Base-by-base conservation (phyloP, 495 filamentous ascomycete species). In the Penicillium pulvis region DNA sequence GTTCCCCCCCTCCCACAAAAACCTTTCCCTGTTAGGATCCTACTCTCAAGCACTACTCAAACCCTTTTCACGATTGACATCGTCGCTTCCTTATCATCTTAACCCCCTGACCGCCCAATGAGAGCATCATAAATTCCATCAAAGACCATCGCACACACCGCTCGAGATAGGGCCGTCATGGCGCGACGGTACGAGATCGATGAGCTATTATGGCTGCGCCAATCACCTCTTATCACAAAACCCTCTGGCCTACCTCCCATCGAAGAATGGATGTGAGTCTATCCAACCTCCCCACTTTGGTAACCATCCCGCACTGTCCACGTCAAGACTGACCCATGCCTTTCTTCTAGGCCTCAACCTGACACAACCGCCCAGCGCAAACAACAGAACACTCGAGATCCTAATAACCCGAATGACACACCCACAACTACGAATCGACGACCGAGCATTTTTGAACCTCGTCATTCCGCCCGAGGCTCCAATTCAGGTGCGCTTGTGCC, bases 261-360 rank as follows among this genome's bases (percentile, higher is more conserved):
- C 56, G 92, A 96, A 78, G 92, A 98, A 81, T 99, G 94, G 94
- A 97, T 98, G 91, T 65, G 73, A 50, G 55, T 58, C 56, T 49
- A 49, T 50, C 26, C 19, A 17, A 30, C 17, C 63, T n/a, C 31
- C 30, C 30, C 19, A 57, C 36, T 16, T 31, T 46, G 16, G 24
- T n/a, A 26, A 26, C 16, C 17, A 39, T 55, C 50, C 64, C 59
- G 55, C 60, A 66, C 54, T 30, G 53, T 57, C 59, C 51, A 61
- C 20, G 16, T 59, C 55, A 51, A 67, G 65, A 64, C 71, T 77
- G 60, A 74, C 54, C 57, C 35, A 31, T 26, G 39, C 41, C 31
- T 49, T 46, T 58, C 51, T 61, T 68, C 55, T 54, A 80, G 77
- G 57, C 75, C 71, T 63, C 74, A 75, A 71, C 79, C 74, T 49